Evolutionary conservation across 2,329 filamentous ascomycete genomes (phyloP), one percentile per base, ranked within the genome.

Genomic region (Tolypocladium ovalisporum): DNA sequence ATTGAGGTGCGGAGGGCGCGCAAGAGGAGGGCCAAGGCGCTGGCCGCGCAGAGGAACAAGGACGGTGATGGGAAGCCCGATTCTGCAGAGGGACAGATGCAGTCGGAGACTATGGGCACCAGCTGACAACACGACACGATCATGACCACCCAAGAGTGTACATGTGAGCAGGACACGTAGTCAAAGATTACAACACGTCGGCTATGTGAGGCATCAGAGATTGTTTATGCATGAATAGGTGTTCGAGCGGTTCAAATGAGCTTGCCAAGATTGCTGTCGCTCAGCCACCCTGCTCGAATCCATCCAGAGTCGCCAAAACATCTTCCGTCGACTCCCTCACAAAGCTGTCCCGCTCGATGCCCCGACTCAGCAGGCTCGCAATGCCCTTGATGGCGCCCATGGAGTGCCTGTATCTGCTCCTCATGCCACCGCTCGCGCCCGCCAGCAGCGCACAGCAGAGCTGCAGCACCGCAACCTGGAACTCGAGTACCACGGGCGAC

Each of bases 1-100:
- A 83, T 86, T 55, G 81, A 87, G 62, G 84, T 93, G 56, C 77
- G 86, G 40, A 75, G 86, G 58, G 80, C 79, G 39, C 73, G 78
- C 58, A 84, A 85, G 72, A 77, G 68, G 70, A 72, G 79, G 39
- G 75, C 76, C 32, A 83, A 81, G 67, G 73, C 72, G 1, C 73
- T 73, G 59, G 69, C 62, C 15, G 65, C 66, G 24, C 73, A 69
- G 62, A 64, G 64, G 55, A 64, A 65, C 37, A 58, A 52, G 34
- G 34, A 19, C 35, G 47, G 34, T 22, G 34, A 44, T n/a, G 53
- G 19, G 27, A 49, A 49, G 54, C 15, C 36, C 5, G 39, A 13
- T 2, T 13, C 4, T 17, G 19, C 36, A 4, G 9, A 32, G 39
- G 51, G 24, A 27, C 47, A 34, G 27, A 27, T 9, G 19, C 13